phyloP scores from a whole-genome alignment of 75 land plant species.

The Cryptomeria japonica region DNA sequence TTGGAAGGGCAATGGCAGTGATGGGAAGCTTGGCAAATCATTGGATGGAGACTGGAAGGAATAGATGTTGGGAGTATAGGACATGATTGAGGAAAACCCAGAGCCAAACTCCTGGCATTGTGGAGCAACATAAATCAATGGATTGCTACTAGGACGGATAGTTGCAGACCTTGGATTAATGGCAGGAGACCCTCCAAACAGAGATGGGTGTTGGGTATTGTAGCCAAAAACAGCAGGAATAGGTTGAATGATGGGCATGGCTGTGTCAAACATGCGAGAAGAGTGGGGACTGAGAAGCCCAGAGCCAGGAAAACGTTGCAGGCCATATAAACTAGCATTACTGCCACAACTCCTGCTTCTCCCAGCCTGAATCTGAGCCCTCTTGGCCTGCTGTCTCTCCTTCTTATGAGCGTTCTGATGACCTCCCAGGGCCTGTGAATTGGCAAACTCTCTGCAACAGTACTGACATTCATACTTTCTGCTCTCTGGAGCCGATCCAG shows the following conservation, averaged over 20 bases:
- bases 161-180: not conserved
- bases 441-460: constrained; percentile 82
- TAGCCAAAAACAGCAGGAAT: not conserved
- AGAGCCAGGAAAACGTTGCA: constrained; percentile 1
- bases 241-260: not conserved
- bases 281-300: constrained; percentile 1
- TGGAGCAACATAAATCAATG: not conserved
- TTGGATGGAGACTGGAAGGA: not conserved
- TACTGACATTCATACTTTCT: constrained; percentile 84
- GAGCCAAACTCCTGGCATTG: not conserved
- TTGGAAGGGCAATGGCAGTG: not conserved
- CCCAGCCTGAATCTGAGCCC: constrained; percentile 65
- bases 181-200: not conserved
- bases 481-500: constrained; percentile 17
- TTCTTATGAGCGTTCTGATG: constrained; percentile 85
- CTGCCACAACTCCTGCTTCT: constrained; percentile 12
- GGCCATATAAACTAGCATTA: not conserved
- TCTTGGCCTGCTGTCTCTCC: constrained; percentile 77
- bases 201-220: not conserved
- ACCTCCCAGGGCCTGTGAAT: constrained; percentile 83
- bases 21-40: not conserved
- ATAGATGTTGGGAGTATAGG: not conserved
- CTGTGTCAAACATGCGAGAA: not conserved
- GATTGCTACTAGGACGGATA: not conserved
- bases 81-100: not conserved